These are phyloP conservation scores for Viola pubescens DNA, from an alignment of 441 rosid species.

Conservation along the genomic window DNA sequence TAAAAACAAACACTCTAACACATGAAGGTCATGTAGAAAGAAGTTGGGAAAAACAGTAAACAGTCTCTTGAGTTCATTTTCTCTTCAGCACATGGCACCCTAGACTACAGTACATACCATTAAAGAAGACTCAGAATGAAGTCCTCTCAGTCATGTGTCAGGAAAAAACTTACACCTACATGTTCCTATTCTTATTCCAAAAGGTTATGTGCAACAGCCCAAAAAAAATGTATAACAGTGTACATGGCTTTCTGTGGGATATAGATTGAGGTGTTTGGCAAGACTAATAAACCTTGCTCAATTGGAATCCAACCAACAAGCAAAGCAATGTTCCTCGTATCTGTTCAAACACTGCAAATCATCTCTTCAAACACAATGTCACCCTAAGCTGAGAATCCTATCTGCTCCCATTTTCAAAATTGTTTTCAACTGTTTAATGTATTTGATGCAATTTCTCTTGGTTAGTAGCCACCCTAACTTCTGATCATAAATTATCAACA, in stretches of 20 bases:
- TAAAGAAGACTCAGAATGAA: neutral
- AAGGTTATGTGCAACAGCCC: neutral
- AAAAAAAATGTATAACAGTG: neutral
- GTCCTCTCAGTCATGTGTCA: no score
- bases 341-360: neutral
- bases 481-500: neutral
- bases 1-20: neutral
- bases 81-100: neutral
- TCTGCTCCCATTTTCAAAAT: neutral
- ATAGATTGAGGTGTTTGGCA: neutral
- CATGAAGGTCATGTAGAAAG: neutral
- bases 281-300: neutral
- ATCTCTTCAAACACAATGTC: neutral
- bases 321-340: neutral
- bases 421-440: neutral
- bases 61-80: neutral
- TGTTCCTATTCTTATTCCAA: neutral
- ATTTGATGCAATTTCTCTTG: slow-evolving; percentile 1
- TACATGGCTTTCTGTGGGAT: neutral
- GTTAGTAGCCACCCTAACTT: neutral
- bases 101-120: neutral
- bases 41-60: neutral
- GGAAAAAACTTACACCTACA: neutral
- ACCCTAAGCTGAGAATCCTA: neutral
- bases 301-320: slow-evolving; percentile 4